These are phyloP conservation scores for Populus hybrid DNA, from an alignment of 441 rosid genomes.

Conservation along the genomic window DNA sequence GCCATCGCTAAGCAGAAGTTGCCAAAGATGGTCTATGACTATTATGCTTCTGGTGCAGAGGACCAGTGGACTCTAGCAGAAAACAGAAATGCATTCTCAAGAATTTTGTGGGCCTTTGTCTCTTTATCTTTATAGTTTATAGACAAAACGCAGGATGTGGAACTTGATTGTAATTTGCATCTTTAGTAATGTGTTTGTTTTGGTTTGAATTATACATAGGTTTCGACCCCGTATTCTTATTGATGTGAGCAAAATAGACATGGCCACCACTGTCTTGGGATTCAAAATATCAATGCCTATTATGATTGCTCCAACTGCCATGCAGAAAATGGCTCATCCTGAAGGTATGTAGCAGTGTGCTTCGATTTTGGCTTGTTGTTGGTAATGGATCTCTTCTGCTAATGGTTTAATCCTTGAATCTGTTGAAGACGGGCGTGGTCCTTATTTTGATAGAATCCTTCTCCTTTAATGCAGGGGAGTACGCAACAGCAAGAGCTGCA, in stretches of 20 bases:
- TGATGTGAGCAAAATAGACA: constrained; percentile 72
- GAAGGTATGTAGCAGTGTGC: constrained; percentile 43
- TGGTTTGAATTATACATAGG: background rate
- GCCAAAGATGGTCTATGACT: constrained; percentile 86
- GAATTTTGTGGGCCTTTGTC: constrained; percentile 58
- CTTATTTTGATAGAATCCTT: background rate
- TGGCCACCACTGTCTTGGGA: constrained; percentile 61
- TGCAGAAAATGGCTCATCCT: constrained; percentile 92
- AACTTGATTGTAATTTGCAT: background rate
- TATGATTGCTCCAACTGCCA: constrained; percentile 83
- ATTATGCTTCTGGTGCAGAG: constrained; percentile 81
- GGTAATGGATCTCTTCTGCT: background rate
- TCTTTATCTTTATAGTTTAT: background rate
- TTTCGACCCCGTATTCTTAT: constrained; percentile 75
- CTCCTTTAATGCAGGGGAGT: constrained; percentile 52
- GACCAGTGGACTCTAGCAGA: constrained; percentile 83
- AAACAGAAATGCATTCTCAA: constrained; percentile 67
- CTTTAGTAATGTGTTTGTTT: background rate
- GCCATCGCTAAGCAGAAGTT: constrained; percentile 66
- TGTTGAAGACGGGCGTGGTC: background rate
- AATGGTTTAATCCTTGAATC: background rate
- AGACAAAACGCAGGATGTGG: background rate
- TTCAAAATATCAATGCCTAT: constrained; percentile 76
- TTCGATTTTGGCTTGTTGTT: background rate
- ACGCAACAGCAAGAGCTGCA: constrained; percentile 77